Base-by-base conservation (phyloP, 1,284 basidiomycete genomes). In the Agroathelia rolfsii region DNA sequence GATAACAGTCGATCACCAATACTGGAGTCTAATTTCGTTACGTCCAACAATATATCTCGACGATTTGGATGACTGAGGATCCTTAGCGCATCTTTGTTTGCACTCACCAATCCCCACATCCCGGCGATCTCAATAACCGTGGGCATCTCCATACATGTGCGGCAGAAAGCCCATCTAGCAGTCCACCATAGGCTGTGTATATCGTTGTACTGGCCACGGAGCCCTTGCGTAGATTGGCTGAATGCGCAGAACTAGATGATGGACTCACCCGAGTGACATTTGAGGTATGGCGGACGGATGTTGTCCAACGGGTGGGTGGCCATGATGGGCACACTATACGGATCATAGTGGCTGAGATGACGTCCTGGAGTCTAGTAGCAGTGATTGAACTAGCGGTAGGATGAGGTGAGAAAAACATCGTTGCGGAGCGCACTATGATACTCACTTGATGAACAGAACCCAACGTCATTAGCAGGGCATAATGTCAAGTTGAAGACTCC, bases 211-310 rank as follows among this genome's bases (percentile, higher is more conserved):
- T 44, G 47, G 41, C 63, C 61, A 14, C 60, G 58, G 42, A 55
- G 60, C 2, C 56, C 55, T 5, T 42, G 44, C n/a, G 44, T 44
- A n/a, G 27, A 38, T 25, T 49, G 48, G 4, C 54, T 52, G 11
- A 60, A 39, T 1, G 48, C 53, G 13, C 56, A 59, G 37, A 61
- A 63, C 26, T 50, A 45, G 47, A 55, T 61, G 47, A 44, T 55
- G 6, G 61, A 44, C 32, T 64, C 60, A 6, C 60, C 59, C 11
- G 59, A 61, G 37, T 62, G 61, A 30, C 58, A 63, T 38, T 54
- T 55, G 38, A 32, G 52, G 23, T 50, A 54, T 30, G 52, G 51
- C 6, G 36, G 23, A 9, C 30, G 41, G 6, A 49, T 50, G 32
- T 63, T 53, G n/a, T 60, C 59, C 31, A 48, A 39, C 2, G 59